phyloP scores from a whole-genome alignment of 108 stramenopile genomes.

The Cyclotella baltica region DNA sequence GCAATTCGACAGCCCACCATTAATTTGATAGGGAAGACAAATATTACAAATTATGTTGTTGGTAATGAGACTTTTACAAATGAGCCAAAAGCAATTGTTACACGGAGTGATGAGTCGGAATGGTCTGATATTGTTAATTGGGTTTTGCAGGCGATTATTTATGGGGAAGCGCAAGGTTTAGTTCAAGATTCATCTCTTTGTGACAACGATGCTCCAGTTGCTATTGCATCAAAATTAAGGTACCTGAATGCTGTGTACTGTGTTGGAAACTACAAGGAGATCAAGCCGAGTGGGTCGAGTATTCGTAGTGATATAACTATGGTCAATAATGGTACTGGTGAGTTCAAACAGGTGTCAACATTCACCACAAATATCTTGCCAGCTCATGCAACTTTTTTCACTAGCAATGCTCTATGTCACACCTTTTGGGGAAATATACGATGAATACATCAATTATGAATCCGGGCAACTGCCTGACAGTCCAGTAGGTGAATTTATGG shows the following conservation, averaged over 20 bases:
- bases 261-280: slow-evolving; percentile 64
- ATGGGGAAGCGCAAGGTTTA: slow-evolving; percentile 53
- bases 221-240: slow-evolving; percentile 18
- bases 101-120: slow-evolving; percentile 20
- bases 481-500: slow-evolving; percentile 14
- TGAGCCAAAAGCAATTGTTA: slow-evolving; percentile 25
- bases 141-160: slow-evolving; percentile 51
- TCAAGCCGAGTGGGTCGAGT: slow-evolving; percentile 27
- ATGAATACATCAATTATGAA: neutral
- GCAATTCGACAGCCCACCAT: neutral
- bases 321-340: slow-evolving; percentile 55
- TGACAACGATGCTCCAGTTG: neutral
- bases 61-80: slow-evolving; percentile 13
- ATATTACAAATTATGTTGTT: slow-evolving; percentile 7
- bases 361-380: too few relatives aligned
- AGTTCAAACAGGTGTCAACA: too few relatives aligned
- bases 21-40: neutral
- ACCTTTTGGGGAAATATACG: slow-evolving; percentile 48
- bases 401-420: slow-evolving; percentile 51
- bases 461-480: neutral
- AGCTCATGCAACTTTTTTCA: neutral
- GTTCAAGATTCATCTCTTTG: slow-evolving; percentile 16
- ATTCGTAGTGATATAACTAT: slow-evolving; percentile 41
- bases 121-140: slow-evolving; percentile 58
- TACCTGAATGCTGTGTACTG: slow-evolving; percentile 48